A percentile compares a stretch with the other conserved stretches of the same genome.
These are phyloP conservation scores for Cairneyella variabilis DNA, from an alignment of 495 filamentous ascomycete species.

Conservation along the genomic window DNA sequence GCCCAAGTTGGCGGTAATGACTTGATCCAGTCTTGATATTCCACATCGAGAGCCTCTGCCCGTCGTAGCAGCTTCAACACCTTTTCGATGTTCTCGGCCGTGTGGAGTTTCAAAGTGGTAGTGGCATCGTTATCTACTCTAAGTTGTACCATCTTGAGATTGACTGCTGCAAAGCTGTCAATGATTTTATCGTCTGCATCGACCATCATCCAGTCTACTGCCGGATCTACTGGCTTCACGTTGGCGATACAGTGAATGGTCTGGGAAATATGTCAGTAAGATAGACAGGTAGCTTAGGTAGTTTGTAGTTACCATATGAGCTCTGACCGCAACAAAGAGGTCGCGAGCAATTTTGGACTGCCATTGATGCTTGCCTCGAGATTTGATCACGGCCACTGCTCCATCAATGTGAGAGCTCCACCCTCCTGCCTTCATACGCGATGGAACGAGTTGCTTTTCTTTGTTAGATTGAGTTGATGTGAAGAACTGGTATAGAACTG, in stretches of 20 bases:
- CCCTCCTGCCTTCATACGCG: slow-evolving; percentile 39
- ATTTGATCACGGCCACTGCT: slow-evolving; percentile 47
- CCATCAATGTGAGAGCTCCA: slow-evolving; percentile 52
- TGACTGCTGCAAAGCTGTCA: slow-evolving; percentile 36
- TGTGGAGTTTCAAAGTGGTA: slow-evolving; percentile 30
- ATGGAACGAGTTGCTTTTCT: slow-evolving; percentile 41
- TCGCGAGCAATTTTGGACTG: slow-evolving; percentile 36
- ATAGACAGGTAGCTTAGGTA: too few relatives aligned
- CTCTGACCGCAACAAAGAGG: slow-evolving; percentile 46
- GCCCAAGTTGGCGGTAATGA: slow-evolving; percentile 36
- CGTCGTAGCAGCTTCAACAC: slow-evolving; percentile 38
- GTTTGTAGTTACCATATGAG: slow-evolving; percentile 47
- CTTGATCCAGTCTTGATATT: slow-evolving; percentile 39
- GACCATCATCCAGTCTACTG: slow-evolving; percentile 42
- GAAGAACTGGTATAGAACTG: not conserved
- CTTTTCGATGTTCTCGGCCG: slow-evolving; percentile 31
- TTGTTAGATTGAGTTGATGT: too few relatives aligned
- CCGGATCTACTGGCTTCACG: slow-evolving; percentile 36
- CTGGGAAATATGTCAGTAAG: too few relatives aligned
- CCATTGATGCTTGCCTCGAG: slow-evolving; percentile 43
- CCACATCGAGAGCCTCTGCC: slow-evolving; percentile 38
- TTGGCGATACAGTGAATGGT: slow-evolving; percentile 44
- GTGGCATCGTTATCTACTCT: slow-evolving; percentile 38
- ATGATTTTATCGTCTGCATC: slow-evolving; percentile 36
- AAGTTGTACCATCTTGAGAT: slow-evolving; percentile 40